A percentile compares a stretch with the other conserved stretches of the same genome.
phyloP scores from a whole-genome alignment of 2,329 filamentous ascomycete genomes.

The Penicillium sp. region DNA sequence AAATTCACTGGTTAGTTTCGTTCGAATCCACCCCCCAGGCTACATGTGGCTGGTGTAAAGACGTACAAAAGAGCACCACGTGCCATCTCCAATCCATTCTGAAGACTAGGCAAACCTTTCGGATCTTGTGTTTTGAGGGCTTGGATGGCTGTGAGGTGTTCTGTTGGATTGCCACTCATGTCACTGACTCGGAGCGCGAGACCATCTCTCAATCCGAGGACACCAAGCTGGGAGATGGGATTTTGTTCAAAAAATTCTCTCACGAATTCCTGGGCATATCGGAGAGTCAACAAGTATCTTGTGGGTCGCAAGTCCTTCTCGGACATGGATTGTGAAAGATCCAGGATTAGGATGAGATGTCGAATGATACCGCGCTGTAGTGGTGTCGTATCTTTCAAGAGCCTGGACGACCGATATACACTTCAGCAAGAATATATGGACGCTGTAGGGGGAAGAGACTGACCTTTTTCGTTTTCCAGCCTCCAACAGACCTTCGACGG shows the following conservation, averaged over 20 bases:
- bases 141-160: slow-evolving; percentile 77
- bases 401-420: slow-evolving; percentile 48
- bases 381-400: slow-evolving; percentile 91
- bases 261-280: slow-evolving; percentile 83
- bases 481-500: slow-evolving; percentile 72
- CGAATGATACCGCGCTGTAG: slow-evolving; percentile 95
- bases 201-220: slow-evolving; percentile 91
- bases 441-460: slow-evolving; percentile 11
- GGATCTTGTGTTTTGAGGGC: slow-evolving; percentile 66
- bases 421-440: slow-evolving; percentile 17
- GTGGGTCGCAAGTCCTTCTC: slow-evolving; percentile 94
- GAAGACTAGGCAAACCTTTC: slow-evolving; percentile 74
- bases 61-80: slow-evolving; percentile 80
- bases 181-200: slow-evolving; percentile 82
- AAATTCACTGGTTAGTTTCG: slow-evolving; percentile 12
- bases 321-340: slow-evolving; percentile 89
- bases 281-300: slow-evolving; percentile 76
- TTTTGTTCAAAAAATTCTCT: slow-evolving; percentile 98
- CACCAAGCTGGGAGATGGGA: slow-evolving; percentile 90
- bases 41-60: not conserved
- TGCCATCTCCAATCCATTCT: slow-evolving; percentile 96
- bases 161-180: slow-evolving; percentile 85
- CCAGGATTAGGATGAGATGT: slow-evolving; percentile 86
- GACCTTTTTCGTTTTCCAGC: slow-evolving; percentile 76
- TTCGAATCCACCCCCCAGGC: not conserved